Conservation (phyloP, 2,329 filamentous ascomycete species). For the Aureobasidium melanogenum region DNA sequence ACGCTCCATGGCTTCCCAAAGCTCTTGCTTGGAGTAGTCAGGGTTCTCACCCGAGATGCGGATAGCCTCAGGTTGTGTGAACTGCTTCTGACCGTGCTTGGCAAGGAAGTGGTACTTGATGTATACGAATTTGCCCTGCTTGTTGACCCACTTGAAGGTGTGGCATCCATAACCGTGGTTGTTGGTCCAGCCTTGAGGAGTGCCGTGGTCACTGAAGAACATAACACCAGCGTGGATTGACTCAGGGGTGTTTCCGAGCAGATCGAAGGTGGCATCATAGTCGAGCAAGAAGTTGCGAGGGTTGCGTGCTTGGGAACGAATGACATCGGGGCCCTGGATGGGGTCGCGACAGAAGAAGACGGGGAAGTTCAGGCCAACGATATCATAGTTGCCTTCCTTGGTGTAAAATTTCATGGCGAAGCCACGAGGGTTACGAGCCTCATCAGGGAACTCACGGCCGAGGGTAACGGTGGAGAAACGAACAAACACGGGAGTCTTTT, state of each 20-base stretch:
- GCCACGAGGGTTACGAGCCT: constrained; percentile 38
- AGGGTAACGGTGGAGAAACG: constrained; percentile 39
- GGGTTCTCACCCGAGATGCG: constrained; percentile 41
- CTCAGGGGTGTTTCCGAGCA: constrained; percentile 42
- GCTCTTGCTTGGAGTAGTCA: constrained; percentile 41
- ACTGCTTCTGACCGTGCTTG: constrained; percentile 40
- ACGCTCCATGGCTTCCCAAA: constrained; percentile 36
- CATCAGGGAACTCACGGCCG: constrained; percentile 36
- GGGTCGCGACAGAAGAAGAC: constrained; percentile 44
- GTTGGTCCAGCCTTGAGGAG: constrained; percentile 37
- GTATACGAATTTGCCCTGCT: constrained; percentile 41
- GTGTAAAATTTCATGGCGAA: constrained; percentile 45
- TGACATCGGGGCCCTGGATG: constrained; percentile 40
- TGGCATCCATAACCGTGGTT: constrained; percentile 39
- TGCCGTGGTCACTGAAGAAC: constrained; percentile 44
- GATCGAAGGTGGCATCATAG: constrained; percentile 40
- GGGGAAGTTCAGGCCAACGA: constrained; percentile 41
- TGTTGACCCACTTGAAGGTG: constrained; percentile 41
- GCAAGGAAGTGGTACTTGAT: constrained; percentile 44
- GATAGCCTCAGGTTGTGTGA: constrained; percentile 37
- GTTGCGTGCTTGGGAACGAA: constrained; percentile 39
- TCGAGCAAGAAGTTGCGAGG: constrained; percentile 42
- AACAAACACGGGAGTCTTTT: constrained; percentile 36
- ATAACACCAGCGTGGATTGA: constrained; percentile 41
- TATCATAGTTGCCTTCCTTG: constrained; percentile 41